A percentile compares a stretch with the other conserved stretches of the same genome.
These are phyloP conservation scores for Diospyros lotus DNA, from an alignment of 148 eudicot genomes.

Conservation along the genomic window DNA sequence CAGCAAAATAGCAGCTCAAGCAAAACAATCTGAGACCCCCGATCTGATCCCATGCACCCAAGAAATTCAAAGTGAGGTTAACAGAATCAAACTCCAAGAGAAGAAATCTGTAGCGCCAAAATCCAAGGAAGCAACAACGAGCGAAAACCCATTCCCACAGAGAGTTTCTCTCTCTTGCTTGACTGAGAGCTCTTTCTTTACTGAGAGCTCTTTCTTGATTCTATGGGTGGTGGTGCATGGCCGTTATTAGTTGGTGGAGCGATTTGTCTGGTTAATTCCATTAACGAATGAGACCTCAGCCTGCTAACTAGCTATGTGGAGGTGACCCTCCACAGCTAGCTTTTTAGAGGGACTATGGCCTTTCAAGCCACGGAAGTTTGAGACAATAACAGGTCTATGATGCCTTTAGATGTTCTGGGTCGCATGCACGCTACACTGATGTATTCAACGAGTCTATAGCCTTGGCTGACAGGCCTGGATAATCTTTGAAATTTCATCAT, in stretches of 20 bases:
- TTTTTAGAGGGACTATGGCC: constrained; percentile 28
- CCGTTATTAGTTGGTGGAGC: constrained; percentile 17
- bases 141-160: no score
- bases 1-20: no score
- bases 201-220: background rate
- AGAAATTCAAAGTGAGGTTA: no score
- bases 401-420: constrained; percentile 9
- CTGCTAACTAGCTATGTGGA: constrained; percentile 47
- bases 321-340: constrained; percentile 28
- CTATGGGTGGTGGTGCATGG: constrained; percentile 1
- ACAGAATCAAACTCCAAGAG: no score
- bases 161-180: no score
- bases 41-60: no score
- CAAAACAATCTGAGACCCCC: no score
- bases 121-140: no score
- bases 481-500: constrained; percentile 60
- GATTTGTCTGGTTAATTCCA: constrained; percentile 29
- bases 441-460: constrained; percentile 9
- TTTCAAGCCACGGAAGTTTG: constrained; percentile 1
- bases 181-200: no score
- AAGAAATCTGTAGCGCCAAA: no score
- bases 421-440: constrained; percentile 3
- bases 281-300: constrained; percentile 50
- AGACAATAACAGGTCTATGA: constrained; percentile 9
- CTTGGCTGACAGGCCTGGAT: constrained; percentile 38